Evolutionary conservation across 495 filamentous ascomycete genomes (phyloP), one percentile per base, ranked within the genome.

Genomic region (Hypoxylon subgilvum): DNA sequence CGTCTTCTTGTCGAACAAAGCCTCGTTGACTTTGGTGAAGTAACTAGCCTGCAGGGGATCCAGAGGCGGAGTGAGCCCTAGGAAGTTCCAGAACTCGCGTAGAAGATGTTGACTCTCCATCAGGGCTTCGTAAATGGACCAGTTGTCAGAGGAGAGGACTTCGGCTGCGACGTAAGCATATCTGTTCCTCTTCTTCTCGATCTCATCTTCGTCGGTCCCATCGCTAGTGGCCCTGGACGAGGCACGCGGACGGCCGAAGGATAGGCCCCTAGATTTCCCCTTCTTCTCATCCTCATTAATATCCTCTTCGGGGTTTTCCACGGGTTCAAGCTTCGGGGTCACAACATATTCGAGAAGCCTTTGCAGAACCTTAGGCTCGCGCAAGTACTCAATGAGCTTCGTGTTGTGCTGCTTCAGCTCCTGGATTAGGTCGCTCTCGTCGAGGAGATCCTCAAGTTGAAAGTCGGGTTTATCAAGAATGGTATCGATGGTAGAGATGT

Each of bases 1-100:
- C 23, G 95, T 97, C 81, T 97, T 97, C 73, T 92, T 95, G 72
- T 97, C 95, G 47, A 99, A 86, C 13, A 99, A 75, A 2, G 91
- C 86, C 71, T 99, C 94, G 74, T 97, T 97, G 61, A 99, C 91
- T 69, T 97, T 99, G 12, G 94, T 97, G 69, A 99, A 99, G 63
- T 97, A 97, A 59, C 92, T 91, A 4, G 94, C 94, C 74, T 96
- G 92, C 1, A 96, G 78, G 18, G 92, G 87, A 69, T 97, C 93
- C 43, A 99, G 80, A 12, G 92, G 90, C 14, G 90, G 75, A 3
- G 88, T 77, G 16, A 86, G 82, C 64, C 89, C 88, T 44, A 97
- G 69, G 71, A 96, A 99, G 10, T 86, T 77, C 94, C 94, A 99
- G 74, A 97, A 97, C 49, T 87, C 80, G 46, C 86, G 85, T 53